Evolutionary conservation across 2,329 filamentous ascomycete species (phyloP).

Genomic region (Colletotrichum orbiculare): DNA sequence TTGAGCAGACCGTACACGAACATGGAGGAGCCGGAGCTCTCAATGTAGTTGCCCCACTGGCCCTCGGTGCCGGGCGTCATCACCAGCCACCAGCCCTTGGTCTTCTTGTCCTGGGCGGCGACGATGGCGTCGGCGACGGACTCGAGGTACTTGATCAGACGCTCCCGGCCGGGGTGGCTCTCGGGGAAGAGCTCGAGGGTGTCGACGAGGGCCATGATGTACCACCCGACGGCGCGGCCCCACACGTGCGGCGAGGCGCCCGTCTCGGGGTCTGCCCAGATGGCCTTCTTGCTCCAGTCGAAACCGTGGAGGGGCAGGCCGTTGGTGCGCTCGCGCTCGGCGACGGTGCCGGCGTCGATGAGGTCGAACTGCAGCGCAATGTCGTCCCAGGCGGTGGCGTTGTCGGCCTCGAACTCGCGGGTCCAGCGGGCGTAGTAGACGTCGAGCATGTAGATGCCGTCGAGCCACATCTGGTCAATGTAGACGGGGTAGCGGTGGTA

Average conservation of each 20-base stretch:
- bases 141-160: conserved; percentile 52
- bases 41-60: conserved; percentile 48
- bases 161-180: conserved; percentile 48
- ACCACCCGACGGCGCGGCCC: conserved; percentile 54
- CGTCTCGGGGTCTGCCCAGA: conserved; percentile 59
- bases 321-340: conserved; percentile 45
- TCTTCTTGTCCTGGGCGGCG: conserved; percentile 51
- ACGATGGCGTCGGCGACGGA: conserved; percentile 55
- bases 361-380: conserved; percentile 55
- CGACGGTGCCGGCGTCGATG: conserved; percentile 52
- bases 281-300: conserved; percentile 56
- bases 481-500: conserved; percentile 41
- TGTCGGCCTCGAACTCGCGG: conserved; percentile 37
- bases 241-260: conserved; percentile 63
- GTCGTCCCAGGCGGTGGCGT: conserved; percentile 53
- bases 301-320: conserved; percentile 63
- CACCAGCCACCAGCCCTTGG: conserved; percentile 53
- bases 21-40: conserved; percentile 50
- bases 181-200: conserved; percentile 55
- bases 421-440: conserved; percentile 49
- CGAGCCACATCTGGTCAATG: conserved; percentile 47
- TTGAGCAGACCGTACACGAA: conserved; percentile 52
- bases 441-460: conserved; percentile 59
- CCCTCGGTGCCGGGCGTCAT: conserved; percentile 48
- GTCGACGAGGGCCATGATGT: conserved; percentile 57